Base-by-base conservation (phyloP, 306 rosid species). In the Boehmeria nivea region DNA sequence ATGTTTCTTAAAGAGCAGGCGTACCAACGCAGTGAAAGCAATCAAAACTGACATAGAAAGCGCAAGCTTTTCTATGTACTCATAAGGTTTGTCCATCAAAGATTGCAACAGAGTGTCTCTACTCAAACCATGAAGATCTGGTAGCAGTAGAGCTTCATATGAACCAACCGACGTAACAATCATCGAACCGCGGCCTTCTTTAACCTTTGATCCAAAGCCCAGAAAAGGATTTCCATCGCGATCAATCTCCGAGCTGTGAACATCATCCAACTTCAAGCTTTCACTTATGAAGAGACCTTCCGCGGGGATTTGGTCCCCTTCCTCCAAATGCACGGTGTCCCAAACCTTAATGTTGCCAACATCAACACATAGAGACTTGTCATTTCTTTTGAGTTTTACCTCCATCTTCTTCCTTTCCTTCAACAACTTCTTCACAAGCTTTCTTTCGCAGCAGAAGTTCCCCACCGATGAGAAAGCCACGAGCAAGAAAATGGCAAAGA, bases 261-360 rank as follows among this genome's bases (percentile, higher is more conserved):
- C 75, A 14, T 60, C 78, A 59, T 65, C 76, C 51, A 81, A 3
- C 56, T 19, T 40, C 65, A 78, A 61, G 33, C 48, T 26, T 5
- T 39, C 64, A 1, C 18, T 6, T 44, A 64, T 49, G 58, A 79
- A 55, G 68, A 81, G 56, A 64, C 94, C 95, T 55, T 87, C 75
- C 14, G 79, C 83, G 12, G 83, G 95, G 75, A 78, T 71, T 59
- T 34, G 65, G 38, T 77, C 81, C 23, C 61, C 85, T 43, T n/a
- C n/a, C 38, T 43, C 8, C 68, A 87, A 49, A 45, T 0, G 23
- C 31, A 84, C 77, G 19, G 0, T 48, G 21, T 81, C 78, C 19
- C 89, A 81, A 36, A 63, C 85, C 69, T 13, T 2, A 60, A 83
- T 59, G 24, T 77, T 57, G 37, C 67, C 65, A 20, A 69, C 8